A percentile compares a stretch with the other conserved stretches of the same genome.
Evolutionary conservation across 345 rosid genomes (phyloP).

Genomic region (Capsella bursapastoris): DNA sequence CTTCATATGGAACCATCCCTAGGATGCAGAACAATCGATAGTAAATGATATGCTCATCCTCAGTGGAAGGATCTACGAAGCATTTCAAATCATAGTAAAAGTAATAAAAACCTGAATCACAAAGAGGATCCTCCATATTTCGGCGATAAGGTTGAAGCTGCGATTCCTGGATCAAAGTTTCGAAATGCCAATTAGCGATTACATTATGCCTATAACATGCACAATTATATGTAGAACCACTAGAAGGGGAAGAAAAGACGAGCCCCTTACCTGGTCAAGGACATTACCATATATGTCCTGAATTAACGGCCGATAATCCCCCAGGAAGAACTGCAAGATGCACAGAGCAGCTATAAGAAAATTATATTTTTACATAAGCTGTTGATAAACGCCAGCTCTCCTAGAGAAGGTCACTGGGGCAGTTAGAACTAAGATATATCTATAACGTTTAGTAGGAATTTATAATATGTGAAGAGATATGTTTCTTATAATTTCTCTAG

Average conservation of each 20-base stretch:
- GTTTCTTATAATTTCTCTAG: conserved; percentile 1
- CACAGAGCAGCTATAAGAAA: conserved; percentile 23
- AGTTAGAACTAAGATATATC: not conserved
- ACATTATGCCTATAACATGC: conserved; percentile 12
- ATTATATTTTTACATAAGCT: not conserved
- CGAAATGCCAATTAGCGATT: conserved; percentile 26
- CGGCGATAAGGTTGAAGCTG: conserved; percentile 85
- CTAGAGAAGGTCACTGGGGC: not conserved
- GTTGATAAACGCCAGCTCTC: not conserved
- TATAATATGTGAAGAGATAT: not conserved
- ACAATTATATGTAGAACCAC: conserved; percentile 23
- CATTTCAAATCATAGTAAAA: conserved; percentile 26
- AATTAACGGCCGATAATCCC: conserved; percentile 94
- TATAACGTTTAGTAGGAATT: not conserved
- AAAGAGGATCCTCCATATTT: conserved; percentile 97
- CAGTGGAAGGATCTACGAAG: conserved; percentile 30
- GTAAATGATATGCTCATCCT: conserved; percentile 19
- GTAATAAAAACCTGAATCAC: conserved; percentile 81
- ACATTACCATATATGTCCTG: conserved; percentile 85
- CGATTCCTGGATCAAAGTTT: conserved; percentile 78
- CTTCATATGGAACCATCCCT: conserved; percentile 95
- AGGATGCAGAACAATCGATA: conserved; percentile 42
- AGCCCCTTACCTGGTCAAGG: conserved; percentile 82
- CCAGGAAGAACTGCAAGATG: conserved; percentile 82
- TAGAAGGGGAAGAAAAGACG: conserved; percentile 24